Evolutionary conservation across 106 monocot genomes (phyloP), one percentile per base, ranked within the genome.

Genomic region (Phalaenopsis aphrodite): DNA sequence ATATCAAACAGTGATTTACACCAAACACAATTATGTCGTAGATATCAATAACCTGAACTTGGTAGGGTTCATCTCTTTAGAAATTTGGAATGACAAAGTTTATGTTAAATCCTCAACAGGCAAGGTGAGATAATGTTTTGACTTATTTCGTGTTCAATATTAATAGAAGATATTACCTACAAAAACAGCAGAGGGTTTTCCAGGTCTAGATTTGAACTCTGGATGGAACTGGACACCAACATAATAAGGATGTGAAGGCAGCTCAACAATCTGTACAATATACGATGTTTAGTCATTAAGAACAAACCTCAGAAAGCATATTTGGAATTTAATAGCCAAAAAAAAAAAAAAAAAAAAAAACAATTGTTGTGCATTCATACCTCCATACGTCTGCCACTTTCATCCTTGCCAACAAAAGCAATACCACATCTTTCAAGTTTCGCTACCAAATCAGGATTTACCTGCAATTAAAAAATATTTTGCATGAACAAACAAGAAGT

Each of bases 161-260:
- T 8, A 39, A 77, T 8, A 45, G 11, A 38, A 79, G 42, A 42
- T 23, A 65, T 75, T 87, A 96, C 96, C 96, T 84, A 88, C 56
- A 81, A 96, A 96, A 46, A 90, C 87, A 39, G 93, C 76, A 78
- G 93, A 93, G 3, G 96, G 96, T 78, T 90, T 91, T 75, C 91
- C 96, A 47, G 96, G 96, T 79, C 96, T 85, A 21, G 96, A 96
- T 77, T 93, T 96, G 82, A 91, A 96, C 69, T 96, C 96, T 61
- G 96, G 96, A 75, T 96, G 96, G 83, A 91, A 96, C 77, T 96
- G 96, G 19, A 79, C 91, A 19, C 96, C 96, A 61, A 96, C 78
- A 85, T 86, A 96, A 77, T 87, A 96, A 47, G 87, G 88, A 89
- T 96, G 96, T 71, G 61, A 67, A 47, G 88, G 91, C 76, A 96